Evolutionary conservation across 495 filamentous ascomycete species (phyloP), one percentile per base, ranked within the genome.

Genomic region (Trichoderma erinaceum): DNA sequence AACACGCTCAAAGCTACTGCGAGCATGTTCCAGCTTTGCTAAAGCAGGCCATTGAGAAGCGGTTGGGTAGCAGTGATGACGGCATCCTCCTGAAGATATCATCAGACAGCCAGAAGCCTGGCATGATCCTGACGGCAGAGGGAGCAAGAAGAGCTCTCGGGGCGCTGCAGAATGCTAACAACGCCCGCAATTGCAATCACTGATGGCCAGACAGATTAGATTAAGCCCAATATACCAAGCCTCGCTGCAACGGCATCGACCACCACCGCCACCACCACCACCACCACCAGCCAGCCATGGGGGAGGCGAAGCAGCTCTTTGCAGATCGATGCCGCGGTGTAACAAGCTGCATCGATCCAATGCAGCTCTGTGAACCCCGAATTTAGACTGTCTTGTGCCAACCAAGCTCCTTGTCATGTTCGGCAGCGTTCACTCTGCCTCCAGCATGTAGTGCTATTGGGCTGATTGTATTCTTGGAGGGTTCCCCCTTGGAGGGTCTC

Each of bases 281-380:
- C n/a, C n/a, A n/a, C n/a, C 6, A 25, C n/a, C 48, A 52, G 46
- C 48, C 11, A 29, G 23, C 12, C 56, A 61, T 61, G 56, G 56
- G 56, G 27, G 56, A 32, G 56, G 56, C 56, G 56, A 61, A 61
- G 56, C 56, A 61, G 56, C 56, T 32, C 23, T 32, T 21, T 32
- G 56, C 56, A 61, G 56, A 61, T 61, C 56, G 56, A 61, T 61
- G 56, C 56, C 56, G 25, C 56, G 16, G 56, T 61, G 56, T 61
- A 29, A 61, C 56, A 61, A n/a, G 23, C 27, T 29, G 23, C 4
- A 56, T 61, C 56, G 25, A 61, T 61, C 27, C 56, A 32, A 32
- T 61, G 56, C 56, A 32, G 56, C 56, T n/a, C n/a, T 32, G 56
- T 8, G 56, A 61, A 61, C 32, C 56, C 56, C 23, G 15, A 5